A percentile compares a stretch with the other conserved stretches of the same genome.
These are phyloP conservation scores for Bjerkandera adusta DNA, from an alignment of 1,284 basidiomycete genomes.

Conservation along the genomic window DNA sequence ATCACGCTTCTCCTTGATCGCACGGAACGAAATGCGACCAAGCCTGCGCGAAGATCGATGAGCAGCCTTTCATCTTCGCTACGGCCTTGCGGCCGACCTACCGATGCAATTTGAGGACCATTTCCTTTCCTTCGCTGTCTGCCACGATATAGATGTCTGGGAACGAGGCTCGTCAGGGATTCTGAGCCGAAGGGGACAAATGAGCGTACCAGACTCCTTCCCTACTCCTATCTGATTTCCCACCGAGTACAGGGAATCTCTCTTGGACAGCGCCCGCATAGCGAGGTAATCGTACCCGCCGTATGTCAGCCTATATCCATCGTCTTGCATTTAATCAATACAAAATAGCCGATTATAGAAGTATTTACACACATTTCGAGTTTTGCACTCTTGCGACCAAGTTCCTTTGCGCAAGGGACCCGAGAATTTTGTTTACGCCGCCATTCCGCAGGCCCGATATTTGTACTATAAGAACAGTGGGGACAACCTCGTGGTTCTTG, in stretches of 20 bases:
- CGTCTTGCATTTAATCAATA: conserved; percentile 55
- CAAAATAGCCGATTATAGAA: background rate
- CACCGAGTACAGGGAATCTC: conserved; percentile 84
- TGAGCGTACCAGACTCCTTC: conserved; percentile 83
- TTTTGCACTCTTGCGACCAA: conserved; percentile 90
- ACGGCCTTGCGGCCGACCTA: too few species aligned
- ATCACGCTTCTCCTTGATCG: conserved; percentile 96
- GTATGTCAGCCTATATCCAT: conserved; percentile 96
- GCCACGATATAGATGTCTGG: conserved; percentile 93
- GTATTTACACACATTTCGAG: conserved; percentile 71
- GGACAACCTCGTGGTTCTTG: conserved; percentile 97
- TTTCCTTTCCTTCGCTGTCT: conserved; percentile 77
- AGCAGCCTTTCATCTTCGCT: conserved; percentile 1
- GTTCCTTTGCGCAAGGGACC: conserved; percentile 88
- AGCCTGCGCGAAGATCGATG: conserved; percentile 52
- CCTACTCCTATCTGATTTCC: conserved; percentile 98
- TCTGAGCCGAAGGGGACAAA: background rate
- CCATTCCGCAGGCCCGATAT: conserved; percentile 90
- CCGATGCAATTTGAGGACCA: conserved; percentile 94
- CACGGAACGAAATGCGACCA: conserved; percentile 93
- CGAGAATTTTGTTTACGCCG: conserved; percentile 91
- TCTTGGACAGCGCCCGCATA: conserved; percentile 88
- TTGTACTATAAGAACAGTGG: conserved; percentile 84
- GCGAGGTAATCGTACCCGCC: conserved; percentile 97
- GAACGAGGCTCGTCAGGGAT: background rate